These are phyloP conservation scores for Raddia distichophylla DNA, from an alignment of 176 grass and related monocot genomes.

Conservation along the genomic window DNA sequence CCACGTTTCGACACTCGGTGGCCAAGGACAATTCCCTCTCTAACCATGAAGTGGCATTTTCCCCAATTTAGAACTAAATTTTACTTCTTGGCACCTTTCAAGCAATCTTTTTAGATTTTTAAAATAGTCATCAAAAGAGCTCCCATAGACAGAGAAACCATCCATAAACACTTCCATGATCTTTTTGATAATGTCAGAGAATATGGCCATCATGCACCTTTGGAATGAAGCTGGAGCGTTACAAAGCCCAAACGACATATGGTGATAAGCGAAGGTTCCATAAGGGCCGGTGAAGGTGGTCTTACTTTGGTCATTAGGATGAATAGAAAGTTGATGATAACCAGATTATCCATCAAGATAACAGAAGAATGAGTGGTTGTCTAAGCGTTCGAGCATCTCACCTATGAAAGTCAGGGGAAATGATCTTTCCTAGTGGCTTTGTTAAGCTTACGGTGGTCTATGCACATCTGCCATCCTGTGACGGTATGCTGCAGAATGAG, in stretches of 20 bases:
- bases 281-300: not conserved
- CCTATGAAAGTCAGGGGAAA: not conserved
- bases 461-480: not conserved
- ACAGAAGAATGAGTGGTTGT: not conserved
- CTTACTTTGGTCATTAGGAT: not conserved
- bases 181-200: too few relatives aligned
- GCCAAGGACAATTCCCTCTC: not conserved
- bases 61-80: not conserved
- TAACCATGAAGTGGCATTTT: not conserved
- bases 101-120: not conserved
- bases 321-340: not conserved
- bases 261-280: not conserved
- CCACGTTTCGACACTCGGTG: not conserved
- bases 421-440: not conserved
- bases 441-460: not conserved
- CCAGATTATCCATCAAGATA: not conserved
- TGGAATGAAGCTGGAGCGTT: too few relatives aligned
- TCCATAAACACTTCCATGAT: too few relatives aligned
- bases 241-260: too few relatives aligned
- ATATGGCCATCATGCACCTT: too few relatives aligned
- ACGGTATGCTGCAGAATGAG: not conserved
- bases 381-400: not conserved
- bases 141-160: too few relatives aligned
- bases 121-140: not conserved
- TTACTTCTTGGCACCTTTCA: not conserved